Base-by-base conservation (phyloP, 2,329 filamentous ascomycete species). In the Ceratocystis lukuohia region DNA sequence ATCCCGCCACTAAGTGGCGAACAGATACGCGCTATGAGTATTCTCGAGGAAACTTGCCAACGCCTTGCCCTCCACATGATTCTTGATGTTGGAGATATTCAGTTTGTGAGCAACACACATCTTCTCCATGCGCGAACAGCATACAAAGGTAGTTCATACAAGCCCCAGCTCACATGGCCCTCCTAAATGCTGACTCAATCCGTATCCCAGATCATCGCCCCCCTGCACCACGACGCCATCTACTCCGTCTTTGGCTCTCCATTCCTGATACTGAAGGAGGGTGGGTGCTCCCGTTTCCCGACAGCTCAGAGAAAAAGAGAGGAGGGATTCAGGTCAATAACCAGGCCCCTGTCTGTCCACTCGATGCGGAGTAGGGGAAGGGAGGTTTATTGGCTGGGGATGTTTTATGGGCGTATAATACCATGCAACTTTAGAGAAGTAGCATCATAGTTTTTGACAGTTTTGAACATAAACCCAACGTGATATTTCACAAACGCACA, bases 291-390 rank as follows among this genome's bases (percentile, higher is more conserved):
- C 91, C 91, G 0, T 93, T 92, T 77, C 86, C 84, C 71, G 91
- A 96, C 75, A 88, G 83, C 66, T 78, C 83, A 66, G 88, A 94
- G 80, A 89, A 89, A 82, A 96, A 95, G 83, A 81, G 91, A 20
- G 90, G 90, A 6, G 91, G 91, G 0, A 89, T 96, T 70, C 91
- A 96, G 77, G 91, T 96, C 1, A 84, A 96, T 74, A 84, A 95
- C 74, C 88, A 82, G 30, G 78, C 87, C 7, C 91, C 91, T 1
- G 83, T 86, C 63, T 88, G 87, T 53, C 86, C 87, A 8, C 77
- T 91, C 62, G 89, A 93, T 77, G 89, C 88, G 0, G 89, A 93
- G 75, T 93, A 83, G 30, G 20, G 12, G 0, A 17, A 25, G 17
- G 20, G 44, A 45, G 10, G 8, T 30, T 15, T 63, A 50, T 17